Percentiles rank a stretch among this genome's conserved stretches.
Conservation (phyloP, 2,329 filamentous ascomycete genomes). For the Epichloe brachyelytri region DNA sequence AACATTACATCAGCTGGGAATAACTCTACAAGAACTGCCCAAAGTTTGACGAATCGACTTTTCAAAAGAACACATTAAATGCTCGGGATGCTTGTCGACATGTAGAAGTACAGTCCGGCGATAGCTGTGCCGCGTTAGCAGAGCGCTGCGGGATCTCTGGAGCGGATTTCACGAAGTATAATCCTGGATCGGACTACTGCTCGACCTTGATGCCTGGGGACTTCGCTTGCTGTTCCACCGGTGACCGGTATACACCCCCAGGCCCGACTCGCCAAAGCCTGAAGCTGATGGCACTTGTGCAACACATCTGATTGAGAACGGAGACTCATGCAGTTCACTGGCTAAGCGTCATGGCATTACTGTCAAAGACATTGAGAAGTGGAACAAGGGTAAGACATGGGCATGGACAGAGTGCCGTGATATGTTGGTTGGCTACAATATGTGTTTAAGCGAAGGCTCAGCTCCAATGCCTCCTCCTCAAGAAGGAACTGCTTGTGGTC, state of each 20-base stretch:
- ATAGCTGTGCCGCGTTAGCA: constrained; percentile 25
- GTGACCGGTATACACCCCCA: constrained; percentile 11
- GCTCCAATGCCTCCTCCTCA: constrained; percentile 12
- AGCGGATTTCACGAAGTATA: constrained; percentile 26
- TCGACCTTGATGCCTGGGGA: constrained; percentile 14
- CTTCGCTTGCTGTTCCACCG: constrained; percentile 24
- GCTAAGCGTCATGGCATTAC: constrained; percentile 11
- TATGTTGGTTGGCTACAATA: neutral
- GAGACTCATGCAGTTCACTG: constrained; percentile 21
- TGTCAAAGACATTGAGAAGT: constrained; percentile 8
- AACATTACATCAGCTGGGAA: neutral
- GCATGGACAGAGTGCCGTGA: constrained; percentile 12
- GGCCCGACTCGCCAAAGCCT: constrained; percentile 21
- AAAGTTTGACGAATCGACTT: too few species aligned
- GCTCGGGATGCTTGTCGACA: constrained; percentile 8
- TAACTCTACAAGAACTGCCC: neutral
- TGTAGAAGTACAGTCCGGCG: constrained; percentile 21
- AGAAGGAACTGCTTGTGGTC: constrained; percentile 12
- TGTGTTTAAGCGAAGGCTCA: constrained; percentile 12
- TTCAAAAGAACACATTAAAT: neutral
- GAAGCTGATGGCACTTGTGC: constrained; percentile 22
- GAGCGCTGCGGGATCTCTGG: constrained; percentile 24
- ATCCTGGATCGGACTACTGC: constrained; percentile 13
- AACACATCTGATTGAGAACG: constrained; percentile 17
- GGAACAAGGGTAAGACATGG: constrained; percentile 17